A percentile compares a stretch with the other conserved stretches of the same genome.
Conservation (phyloP, 140 eudicot genomes). For the Cichorium intybus region DNA sequence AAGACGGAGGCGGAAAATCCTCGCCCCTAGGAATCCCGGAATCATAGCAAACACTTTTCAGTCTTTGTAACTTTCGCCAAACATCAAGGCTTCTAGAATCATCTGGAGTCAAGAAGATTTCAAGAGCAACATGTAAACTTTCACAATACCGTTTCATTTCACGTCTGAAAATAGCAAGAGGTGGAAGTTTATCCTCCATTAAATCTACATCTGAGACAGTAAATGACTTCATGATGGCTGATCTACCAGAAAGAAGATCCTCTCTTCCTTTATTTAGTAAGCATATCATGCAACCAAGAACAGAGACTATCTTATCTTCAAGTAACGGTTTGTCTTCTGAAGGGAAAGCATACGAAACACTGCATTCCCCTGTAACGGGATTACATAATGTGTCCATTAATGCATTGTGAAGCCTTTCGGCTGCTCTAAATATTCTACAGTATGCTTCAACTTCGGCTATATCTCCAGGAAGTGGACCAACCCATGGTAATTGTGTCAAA, state of each 20-base stretch:
- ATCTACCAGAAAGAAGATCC: conserved; percentile 87
- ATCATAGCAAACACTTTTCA: conserved; percentile 87
- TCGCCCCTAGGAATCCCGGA: conserved; percentile 83
- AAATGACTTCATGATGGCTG: conserved; percentile 55
- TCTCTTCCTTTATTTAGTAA: conserved; percentile 88
- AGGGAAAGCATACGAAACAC: conserved; percentile 77
- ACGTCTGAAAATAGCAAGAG: conserved; percentile 76
- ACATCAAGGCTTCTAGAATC: conserved; percentile 62
- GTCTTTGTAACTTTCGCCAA: conserved; percentile 82
- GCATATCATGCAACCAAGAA: conserved; percentile 96
- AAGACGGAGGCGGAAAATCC: conserved; percentile 58
- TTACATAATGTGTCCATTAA: conserved; percentile 88
- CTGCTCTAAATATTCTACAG: conserved; percentile 91
- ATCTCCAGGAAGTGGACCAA: conserved; percentile 97
- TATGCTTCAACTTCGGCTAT: conserved; percentile 98
- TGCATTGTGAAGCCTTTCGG: conserved; percentile 78
- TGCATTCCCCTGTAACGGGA: conserved; percentile 92
- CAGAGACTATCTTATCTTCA: conserved; percentile 93
- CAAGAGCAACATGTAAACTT: conserved; percentile 91
- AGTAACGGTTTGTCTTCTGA: conserved; percentile 75
- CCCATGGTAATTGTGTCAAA: conserved; percentile 72
- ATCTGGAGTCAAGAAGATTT: conserved; percentile 70
- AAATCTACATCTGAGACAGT: conserved; percentile 47
- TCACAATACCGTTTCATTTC: conserved; percentile 97
- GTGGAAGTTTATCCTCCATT: conserved; percentile 78